Evolutionary conservation across 169 alveolate genomes (phyloP).

Genomic region (Babesia ovata): DNA sequence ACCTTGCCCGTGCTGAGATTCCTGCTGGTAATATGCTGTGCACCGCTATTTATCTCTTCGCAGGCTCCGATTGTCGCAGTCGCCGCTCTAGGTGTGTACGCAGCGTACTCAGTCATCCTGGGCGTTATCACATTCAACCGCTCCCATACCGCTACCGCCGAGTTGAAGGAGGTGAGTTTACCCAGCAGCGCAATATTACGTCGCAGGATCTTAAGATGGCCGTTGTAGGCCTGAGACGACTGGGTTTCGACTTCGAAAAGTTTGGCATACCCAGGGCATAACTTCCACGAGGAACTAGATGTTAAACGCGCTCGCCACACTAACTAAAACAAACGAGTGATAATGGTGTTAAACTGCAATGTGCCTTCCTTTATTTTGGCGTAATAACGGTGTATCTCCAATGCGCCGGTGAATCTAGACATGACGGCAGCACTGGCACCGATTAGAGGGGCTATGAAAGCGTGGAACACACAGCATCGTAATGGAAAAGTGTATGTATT

Average conservation of each 20-base stretch:
- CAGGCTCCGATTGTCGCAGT: conserved; percentile 35
- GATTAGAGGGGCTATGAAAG: no score
- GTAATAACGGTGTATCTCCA: no score
- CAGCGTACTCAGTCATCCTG: conserved; percentile 7
- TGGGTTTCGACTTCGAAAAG: conserved; percentile 48
- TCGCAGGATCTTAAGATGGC: conserved; percentile 44
- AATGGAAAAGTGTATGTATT: no score
- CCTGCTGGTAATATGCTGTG: conserved; percentile 23
- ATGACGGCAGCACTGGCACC: no score
- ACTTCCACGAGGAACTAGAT: no score
- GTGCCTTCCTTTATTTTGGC: no score
- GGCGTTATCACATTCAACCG: conserved; percentile 47
- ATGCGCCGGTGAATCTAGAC: no score
- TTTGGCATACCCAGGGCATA: conserved; percentile 17
- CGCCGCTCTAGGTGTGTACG: conserved; percentile 8
- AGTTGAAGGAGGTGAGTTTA: conserved; percentile 36
- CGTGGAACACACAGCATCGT: no score
- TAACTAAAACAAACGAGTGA: no score
- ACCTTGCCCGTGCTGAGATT: not conserved
- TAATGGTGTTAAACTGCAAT: no score
- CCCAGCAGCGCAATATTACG: not conserved
- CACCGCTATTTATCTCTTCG: no score
- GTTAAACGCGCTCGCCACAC: no score
- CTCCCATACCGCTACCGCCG: conserved; percentile 36
- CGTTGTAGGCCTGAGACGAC: conserved; percentile 13